A percentile compares a stretch with the other conserved stretches of the same genome.
phyloP scores from a whole-genome alignment of 352 stramenopile genomes.

The Phytopythium litorale region DNA sequence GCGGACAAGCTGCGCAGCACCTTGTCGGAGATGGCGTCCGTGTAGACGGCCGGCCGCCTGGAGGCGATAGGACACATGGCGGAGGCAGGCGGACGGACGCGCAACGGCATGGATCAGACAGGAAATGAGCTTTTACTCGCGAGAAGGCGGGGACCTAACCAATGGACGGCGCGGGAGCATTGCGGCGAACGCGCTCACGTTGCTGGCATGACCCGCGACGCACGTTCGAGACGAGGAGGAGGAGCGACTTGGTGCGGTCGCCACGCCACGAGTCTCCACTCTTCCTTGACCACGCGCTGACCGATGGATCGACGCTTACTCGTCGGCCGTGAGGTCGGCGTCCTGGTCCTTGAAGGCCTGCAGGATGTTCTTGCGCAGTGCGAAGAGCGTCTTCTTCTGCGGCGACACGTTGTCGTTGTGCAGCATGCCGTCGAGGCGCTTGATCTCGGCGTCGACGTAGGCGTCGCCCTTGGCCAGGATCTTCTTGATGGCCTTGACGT shows the following conservation, averaged over 20 bases:
- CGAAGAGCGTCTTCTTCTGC: constrained; percentile 89
- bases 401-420: constrained; percentile 77
- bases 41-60: too few relatives aligned
- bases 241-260: too few relatives aligned
- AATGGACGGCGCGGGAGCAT: too few relatives aligned
- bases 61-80: neutral
- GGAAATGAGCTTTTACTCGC: neutral
- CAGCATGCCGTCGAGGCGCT: constrained; percentile 73
- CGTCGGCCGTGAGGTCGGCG: constrained; percentile 19
- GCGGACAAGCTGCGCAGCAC: constrained; percentile 77
- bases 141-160: too few relatives aligned
- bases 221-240: too few relatives aligned
- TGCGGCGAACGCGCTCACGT: neutral
- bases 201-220: too few relatives aligned
- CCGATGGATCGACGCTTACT: neutral
- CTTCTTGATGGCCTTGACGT: constrained; percentile 91
- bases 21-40: constrained; percentile 84
- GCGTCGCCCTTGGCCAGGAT: constrained; percentile 79
- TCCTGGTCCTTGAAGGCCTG: constrained; percentile 52
- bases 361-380: constrained; percentile 90
- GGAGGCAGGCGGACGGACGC: neutral
- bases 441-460: constrained; percentile 85
- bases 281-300: too few relatives aligned
- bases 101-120: neutral
- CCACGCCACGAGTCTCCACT: too few relatives aligned